phyloP scores from a whole-genome alignment of 768 basidiomycete genomes.

The Suillus paluster region DNA sequence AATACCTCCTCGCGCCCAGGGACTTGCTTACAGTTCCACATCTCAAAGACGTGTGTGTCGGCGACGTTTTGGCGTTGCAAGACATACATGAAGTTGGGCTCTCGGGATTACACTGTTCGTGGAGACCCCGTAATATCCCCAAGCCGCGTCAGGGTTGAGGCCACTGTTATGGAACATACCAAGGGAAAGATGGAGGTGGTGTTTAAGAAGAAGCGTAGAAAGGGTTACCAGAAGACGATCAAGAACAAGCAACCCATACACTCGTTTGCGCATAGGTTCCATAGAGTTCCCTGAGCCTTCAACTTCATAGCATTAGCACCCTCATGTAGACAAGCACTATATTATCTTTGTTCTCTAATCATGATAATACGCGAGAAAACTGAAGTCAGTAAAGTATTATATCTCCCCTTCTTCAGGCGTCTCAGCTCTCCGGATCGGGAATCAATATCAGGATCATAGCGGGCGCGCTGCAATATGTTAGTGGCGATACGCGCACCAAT shows the following conservation, averaged over 20 bases:
- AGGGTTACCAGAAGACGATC: constrained; percentile 95
- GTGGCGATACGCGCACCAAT: no score
- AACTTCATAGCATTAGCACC: constrained; percentile 30
- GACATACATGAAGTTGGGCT: constrained; percentile 94
- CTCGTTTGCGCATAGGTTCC: constrained; percentile 89
- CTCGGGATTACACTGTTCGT: constrained; percentile 91
- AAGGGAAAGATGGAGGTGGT: constrained; percentile 91
- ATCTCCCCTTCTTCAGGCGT: constrained; percentile 92
- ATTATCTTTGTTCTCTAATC: background rate
- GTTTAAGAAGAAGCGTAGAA: constrained; percentile 97
- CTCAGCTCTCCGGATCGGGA: constrained; percentile 58
- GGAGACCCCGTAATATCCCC: constrained; percentile 73
- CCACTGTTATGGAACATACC: constrained; percentile 97
- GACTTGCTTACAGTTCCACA: constrained; percentile 95
- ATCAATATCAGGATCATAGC: constrained; percentile 54
- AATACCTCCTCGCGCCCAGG: constrained; percentile 87
- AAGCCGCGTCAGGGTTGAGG: constrained; percentile 70
- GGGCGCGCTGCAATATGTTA: constrained; percentile 48
- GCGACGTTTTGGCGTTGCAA: constrained; percentile 81
- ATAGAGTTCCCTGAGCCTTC: constrained; percentile 55
- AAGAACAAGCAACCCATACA: constrained; percentile 94
- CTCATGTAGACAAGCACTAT: background rate
- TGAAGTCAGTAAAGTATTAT: constrained; percentile 34
- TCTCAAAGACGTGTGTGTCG: constrained; percentile 83
- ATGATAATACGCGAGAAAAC: background rate